A percentile compares a stretch with the other conserved stretches of the same genome.
Conservation (phyloP, 306 rosid genomes). For the Cucumis melo region DNA sequence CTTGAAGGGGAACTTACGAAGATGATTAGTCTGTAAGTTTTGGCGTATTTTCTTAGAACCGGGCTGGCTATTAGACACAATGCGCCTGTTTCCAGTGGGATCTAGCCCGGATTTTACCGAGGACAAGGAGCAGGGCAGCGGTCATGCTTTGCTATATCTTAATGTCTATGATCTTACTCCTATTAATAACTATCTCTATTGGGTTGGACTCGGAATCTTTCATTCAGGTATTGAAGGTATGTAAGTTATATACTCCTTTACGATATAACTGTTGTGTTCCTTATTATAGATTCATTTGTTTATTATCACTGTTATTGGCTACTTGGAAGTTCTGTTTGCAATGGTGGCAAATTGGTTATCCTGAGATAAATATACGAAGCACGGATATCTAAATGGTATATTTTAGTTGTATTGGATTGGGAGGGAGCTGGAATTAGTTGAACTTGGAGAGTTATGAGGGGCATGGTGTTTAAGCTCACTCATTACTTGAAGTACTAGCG, state of each 20-base stretch:
- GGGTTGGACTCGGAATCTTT: slow-evolving; percentile 66
- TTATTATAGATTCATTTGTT: not conserved
- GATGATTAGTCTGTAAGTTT: slow-evolving; percentile 30
- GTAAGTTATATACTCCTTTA: not conserved
- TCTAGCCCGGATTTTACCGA: slow-evolving; percentile 28
- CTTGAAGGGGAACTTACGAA: slow-evolving; percentile 4
- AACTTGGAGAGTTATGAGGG: not conserved
- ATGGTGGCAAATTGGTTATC: not conserved
- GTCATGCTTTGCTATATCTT: slow-evolving; percentile 47
- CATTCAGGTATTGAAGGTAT: slow-evolving; percentile 97
- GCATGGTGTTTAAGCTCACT: not conserved
- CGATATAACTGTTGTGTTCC: not conserved
- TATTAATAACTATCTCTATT: slow-evolving; percentile 64
- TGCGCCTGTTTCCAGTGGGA: slow-evolving; percentile 57
- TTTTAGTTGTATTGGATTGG: not conserved
- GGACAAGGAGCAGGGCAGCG: slow-evolving; percentile 21
- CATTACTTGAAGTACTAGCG: not conserved
- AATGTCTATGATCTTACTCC: slow-evolving; percentile 93
- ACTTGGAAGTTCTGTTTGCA: not conserved
- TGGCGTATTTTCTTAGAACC: not conserved
- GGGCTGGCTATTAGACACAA: slow-evolving; percentile 18
- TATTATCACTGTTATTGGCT: not conserved
- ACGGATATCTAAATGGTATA: not conserved
- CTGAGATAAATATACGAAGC: not conserved
- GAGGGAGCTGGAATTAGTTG: not conserved